Conservation (phyloP, 495 filamentous ascomycete genomes). For the Parathielavia appendiculata region DNA sequence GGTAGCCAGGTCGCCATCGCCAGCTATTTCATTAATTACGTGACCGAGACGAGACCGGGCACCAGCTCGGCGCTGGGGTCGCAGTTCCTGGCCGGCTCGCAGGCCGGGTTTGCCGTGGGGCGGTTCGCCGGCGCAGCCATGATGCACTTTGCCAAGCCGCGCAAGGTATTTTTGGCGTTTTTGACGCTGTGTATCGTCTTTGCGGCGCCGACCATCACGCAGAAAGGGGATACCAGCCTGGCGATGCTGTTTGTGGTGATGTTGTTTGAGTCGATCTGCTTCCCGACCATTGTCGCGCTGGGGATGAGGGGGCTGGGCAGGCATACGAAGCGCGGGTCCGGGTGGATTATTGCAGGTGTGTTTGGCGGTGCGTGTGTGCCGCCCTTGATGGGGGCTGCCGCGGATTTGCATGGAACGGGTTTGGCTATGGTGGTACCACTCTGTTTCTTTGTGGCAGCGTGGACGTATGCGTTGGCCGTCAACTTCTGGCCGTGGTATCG, state of each 20-base stretch:
- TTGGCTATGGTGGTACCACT: slow-evolving; percentile 44
- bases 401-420: slow-evolving; percentile 39
- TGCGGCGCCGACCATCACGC: slow-evolving; percentile 49
- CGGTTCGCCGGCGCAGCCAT: slow-evolving; percentile 55
- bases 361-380: slow-evolving; percentile 62
- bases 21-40: slow-evolving; percentile 45
- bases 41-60: slow-evolving; percentile 17
- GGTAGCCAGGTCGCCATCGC: slow-evolving; percentile 64
- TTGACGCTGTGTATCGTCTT: slow-evolving; percentile 53
- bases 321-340: slow-evolving; percentile 65
- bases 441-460: slow-evolving; percentile 38
- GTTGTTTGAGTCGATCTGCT: slow-evolving; percentile 65
- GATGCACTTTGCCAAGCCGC: slow-evolving; percentile 48
- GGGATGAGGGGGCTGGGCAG: slow-evolving; percentile 62
- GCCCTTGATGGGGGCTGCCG: slow-evolving; percentile 55
- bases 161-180: slow-evolving; percentile 48
- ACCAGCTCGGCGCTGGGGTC: slow-evolving; percentile 31
- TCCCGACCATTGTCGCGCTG: slow-evolving; percentile 67
- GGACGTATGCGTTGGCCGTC: slow-evolving; percentile 34
- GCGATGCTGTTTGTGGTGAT: slow-evolving; percentile 60
- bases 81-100: slow-evolving; percentile 59
- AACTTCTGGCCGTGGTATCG: slow-evolving; percentile 60
- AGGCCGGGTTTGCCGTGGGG: slow-evolving; percentile 60
- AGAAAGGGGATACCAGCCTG: slow-evolving; percentile 48
- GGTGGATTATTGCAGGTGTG: slow-evolving; percentile 59